Conservation (phyloP, 768 basidiomycete genomes). For the Leccinellum luteum region DNA sequence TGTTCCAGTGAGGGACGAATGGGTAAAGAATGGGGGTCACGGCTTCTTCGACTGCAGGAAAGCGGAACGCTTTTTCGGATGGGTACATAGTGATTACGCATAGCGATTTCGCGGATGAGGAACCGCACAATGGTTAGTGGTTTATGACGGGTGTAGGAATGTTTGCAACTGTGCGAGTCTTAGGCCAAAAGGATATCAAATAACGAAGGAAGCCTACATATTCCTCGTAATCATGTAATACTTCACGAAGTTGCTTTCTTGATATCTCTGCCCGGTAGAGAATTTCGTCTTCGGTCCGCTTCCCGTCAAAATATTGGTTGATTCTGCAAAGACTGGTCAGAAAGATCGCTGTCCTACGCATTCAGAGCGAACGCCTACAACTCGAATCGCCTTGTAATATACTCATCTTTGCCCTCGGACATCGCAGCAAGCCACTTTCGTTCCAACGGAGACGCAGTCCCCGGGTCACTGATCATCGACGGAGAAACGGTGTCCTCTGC, state of each 20-base stretch:
- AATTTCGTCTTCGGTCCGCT: slow-evolving; percentile 89
- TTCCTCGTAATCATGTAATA: slow-evolving; percentile 84
- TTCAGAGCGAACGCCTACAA: slow-evolving; percentile 46
- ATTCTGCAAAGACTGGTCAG: slow-evolving; percentile 51
- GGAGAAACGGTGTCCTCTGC: slow-evolving; percentile 47
- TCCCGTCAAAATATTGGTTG: slow-evolving; percentile 92
- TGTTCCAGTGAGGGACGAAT: too few species aligned
- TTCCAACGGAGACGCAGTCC: slow-evolving; percentile 74
- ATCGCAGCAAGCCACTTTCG: slow-evolving; percentile 89
- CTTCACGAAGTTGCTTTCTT: slow-evolving; percentile 77
- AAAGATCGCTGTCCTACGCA: background rate
- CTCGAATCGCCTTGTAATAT: slow-evolving; percentile 72
- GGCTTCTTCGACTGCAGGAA: too few species aligned
- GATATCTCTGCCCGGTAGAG: slow-evolving; percentile 85
- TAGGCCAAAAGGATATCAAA: background rate
- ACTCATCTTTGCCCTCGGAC: slow-evolving; percentile 74
- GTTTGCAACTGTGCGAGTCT: slow-evolving; percentile 38
- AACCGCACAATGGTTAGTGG: background rate
- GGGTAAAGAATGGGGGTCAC: too few species aligned
- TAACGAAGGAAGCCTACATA: slow-evolving; percentile 53
- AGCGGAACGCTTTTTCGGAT: background rate
- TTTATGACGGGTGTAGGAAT: slow-evolving; percentile 41
- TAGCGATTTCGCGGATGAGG: background rate
- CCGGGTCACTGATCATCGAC: slow-evolving; percentile 81
- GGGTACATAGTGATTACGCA: background rate